Evolutionary conservation across 2,329 filamentous ascomycete genomes (phyloP).

Genomic region (Pseudogymnoascus sp.): DNA sequence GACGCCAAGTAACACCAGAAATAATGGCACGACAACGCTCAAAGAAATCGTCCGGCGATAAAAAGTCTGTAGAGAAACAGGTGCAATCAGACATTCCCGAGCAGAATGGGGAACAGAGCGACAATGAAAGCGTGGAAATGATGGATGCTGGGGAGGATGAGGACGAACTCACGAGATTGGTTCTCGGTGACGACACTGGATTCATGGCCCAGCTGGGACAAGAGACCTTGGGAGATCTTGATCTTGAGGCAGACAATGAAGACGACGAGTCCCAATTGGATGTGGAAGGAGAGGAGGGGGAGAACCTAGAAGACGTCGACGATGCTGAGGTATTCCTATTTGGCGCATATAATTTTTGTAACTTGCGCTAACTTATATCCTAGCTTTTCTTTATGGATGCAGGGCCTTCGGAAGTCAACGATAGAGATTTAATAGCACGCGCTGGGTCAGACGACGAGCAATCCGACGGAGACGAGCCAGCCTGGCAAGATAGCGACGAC

Average conservation of each 20-base stretch:
- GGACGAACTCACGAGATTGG: conserved; percentile 75
- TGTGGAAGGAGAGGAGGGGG: conserved; percentile 32
- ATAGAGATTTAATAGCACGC: conserved; percentile 17
- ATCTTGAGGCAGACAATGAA: conserved; percentile 17
- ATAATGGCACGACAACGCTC: conserved; percentile 26
- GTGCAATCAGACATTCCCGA: conserved; percentile 7
- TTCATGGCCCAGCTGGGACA: conserved; percentile 68
- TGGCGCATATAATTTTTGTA: conserved; percentile 10
- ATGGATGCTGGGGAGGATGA: conserved; percentile 73
- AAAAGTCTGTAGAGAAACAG: conserved; percentile 12
- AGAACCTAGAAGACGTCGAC: conserved; percentile 54
- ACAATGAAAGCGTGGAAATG: conserved; percentile 25
- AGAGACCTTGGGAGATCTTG: conserved; percentile 32
- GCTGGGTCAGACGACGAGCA: conserved; percentile 28
- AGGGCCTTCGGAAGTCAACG: conserved; percentile 22
- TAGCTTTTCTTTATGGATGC: conserved; percentile 31
- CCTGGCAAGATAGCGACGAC: conserved; percentile 95
- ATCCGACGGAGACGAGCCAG: conserved; percentile 43
- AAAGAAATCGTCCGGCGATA: conserved; percentile 20
- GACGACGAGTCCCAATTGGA: conserved; percentile 13
- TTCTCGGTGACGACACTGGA: conserved; percentile 79
- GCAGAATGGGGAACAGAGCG: conserved; percentile 17
- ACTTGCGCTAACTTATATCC: not conserved
- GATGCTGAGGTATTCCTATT: conserved; percentile 51
- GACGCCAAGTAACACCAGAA: conserved; percentile 3